phyloP scores from a whole-genome alignment of 306 rosid genomes.

The Calophaca sinica region DNA sequence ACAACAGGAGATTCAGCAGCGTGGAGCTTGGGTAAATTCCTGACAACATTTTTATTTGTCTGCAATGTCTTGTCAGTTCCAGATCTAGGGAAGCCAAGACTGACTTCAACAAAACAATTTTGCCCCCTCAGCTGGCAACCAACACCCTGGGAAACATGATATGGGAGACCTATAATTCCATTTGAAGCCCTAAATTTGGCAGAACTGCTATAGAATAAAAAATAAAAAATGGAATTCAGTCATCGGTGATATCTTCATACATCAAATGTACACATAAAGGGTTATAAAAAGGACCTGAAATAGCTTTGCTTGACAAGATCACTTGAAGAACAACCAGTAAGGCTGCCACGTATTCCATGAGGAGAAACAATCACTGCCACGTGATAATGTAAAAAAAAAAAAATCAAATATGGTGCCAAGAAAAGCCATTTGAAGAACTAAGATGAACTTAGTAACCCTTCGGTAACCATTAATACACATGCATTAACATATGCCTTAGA shows the following conservation, averaged over 20 bases:
- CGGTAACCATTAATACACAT: slow-evolving; percentile 19
- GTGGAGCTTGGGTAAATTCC: slow-evolving; percentile 63
- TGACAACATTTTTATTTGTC: slow-evolving; percentile 55
- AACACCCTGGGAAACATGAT: slow-evolving; percentile 81
- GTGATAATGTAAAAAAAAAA: slow-evolving; percentile 20
- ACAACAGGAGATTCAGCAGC: slow-evolving; percentile 58
- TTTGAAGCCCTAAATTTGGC: slow-evolving; percentile 71
- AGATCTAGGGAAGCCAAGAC: slow-evolving; percentile 79
- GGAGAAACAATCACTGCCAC: slow-evolving; percentile 92
- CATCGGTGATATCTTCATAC: slow-evolving; percentile 30
- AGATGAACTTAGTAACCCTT: slow-evolving; percentile 40
- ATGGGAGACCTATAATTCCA: slow-evolving; percentile 81
- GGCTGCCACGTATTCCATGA: slow-evolving; percentile 95
- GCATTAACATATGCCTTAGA: slow-evolving; percentile 27
- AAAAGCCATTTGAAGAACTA: slow-evolving; percentile 26
- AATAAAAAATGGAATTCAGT: slow-evolving; percentile 37
- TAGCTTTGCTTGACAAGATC: slow-evolving; percentile 90
- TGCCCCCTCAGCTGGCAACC: slow-evolving; percentile 87
- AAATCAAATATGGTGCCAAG: slow-evolving; percentile 44
- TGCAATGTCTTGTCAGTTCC: slow-evolving; percentile 60
- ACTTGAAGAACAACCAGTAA: slow-evolving; percentile 91
- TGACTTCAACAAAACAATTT: slow-evolving; percentile 88
- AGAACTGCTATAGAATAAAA: slow-evolving; percentile 59
- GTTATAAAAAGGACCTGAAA: slow-evolving; percentile 64
- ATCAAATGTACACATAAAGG: slow-evolving; percentile 32